A percentile compares a stretch with the other conserved stretches of the same genome.
These are phyloP conservation scores for Neoascochyta sp. DNA, from an alignment of 2,329 filamentous ascomycete genomes.

Conservation along the genomic window DNA sequence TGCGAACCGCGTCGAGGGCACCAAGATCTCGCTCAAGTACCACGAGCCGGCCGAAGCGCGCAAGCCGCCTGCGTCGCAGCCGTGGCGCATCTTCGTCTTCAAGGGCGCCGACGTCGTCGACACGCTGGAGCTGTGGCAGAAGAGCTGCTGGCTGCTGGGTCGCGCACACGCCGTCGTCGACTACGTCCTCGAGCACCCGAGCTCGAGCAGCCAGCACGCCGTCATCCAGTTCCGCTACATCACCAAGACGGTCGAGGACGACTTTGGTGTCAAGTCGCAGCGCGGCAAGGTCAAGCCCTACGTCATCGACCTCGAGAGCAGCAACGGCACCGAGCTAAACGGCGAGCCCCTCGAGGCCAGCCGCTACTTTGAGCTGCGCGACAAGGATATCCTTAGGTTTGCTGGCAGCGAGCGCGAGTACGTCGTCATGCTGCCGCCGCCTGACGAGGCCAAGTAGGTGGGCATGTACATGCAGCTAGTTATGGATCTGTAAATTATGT, in stretches of 20 bases:
- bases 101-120: conserved; percentile 77
- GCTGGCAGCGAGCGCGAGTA: conserved; percentile 89
- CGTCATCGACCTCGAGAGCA: conserved; percentile 87
- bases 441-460: conserved; percentile 15
- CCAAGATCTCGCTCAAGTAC: conserved; percentile 82
- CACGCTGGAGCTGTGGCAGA: conserved; percentile 69
- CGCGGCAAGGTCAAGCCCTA: conserved; percentile 63
- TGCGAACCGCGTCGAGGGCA: conserved; percentile 77
- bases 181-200: conserved; percentile 80
- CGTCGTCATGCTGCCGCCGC: conserved; percentile 75
- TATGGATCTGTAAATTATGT: no score
- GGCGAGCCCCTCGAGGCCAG: conserved; percentile 67
- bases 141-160: conserved; percentile 89
- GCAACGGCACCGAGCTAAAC: conserved; percentile 85
- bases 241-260: conserved; percentile 81
- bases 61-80: conserved; percentile 72
- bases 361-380: conserved; percentile 78
- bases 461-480: neutral
- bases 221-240: conserved; percentile 88
- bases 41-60: conserved; percentile 91
- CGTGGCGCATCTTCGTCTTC: conserved; percentile 92
- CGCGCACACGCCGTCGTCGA: conserved; percentile 78
- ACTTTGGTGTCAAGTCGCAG: conserved; percentile 53
- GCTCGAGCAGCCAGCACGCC: conserved; percentile 91
- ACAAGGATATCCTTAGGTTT: conserved; percentile 86